Evolutionary conservation across 2,329 filamentous ascomycete genomes (phyloP).

Genomic region (Alternaria burnsii): DNA sequence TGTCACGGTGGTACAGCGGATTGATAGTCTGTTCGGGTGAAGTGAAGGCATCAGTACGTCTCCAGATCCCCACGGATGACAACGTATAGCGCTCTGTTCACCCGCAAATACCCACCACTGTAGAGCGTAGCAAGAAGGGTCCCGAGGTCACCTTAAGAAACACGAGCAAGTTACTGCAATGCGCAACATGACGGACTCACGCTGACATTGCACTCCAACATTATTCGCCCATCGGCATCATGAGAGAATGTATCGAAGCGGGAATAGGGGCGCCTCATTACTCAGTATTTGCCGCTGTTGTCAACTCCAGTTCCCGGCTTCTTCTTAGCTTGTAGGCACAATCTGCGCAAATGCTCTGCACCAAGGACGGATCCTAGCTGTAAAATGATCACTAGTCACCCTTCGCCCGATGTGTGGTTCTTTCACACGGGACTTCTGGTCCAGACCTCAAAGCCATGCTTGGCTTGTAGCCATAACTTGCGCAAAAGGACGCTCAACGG

Average conservation of each 20-base stretch:
- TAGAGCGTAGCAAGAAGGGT: background rate
- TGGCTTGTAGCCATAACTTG: constrained; percentile 9
- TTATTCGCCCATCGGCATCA: background rate
- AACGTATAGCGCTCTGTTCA: too few species aligned
- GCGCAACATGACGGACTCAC: background rate
- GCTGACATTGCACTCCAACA: background rate
- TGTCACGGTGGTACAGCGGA: background rate
- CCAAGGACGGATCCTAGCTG: too few species aligned
- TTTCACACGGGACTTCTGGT: background rate
- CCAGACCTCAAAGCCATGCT: background rate
- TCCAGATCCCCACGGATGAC: too few species aligned
- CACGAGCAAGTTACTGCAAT: background rate
- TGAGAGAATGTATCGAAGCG: background rate
- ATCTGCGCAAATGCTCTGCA: background rate
- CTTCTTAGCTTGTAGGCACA: background rate
- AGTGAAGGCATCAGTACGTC: too few species aligned
- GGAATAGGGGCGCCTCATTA: background rate
- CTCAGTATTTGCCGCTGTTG: background rate
- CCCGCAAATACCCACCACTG: too few species aligned
- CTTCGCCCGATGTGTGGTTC: background rate
- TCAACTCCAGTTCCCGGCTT: background rate
- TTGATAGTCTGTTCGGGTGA: too few species aligned
- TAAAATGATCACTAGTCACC: background rate
- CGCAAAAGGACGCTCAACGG: constrained; percentile 10
- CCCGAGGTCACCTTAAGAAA: background rate